A percentile compares a stretch with the other conserved stretches of the same genome.
These are phyloP conservation scores for Phytophthora citrophthora DNA, from an alignment of 352 stramenopile genomes.

Conservation along the genomic window DNA sequence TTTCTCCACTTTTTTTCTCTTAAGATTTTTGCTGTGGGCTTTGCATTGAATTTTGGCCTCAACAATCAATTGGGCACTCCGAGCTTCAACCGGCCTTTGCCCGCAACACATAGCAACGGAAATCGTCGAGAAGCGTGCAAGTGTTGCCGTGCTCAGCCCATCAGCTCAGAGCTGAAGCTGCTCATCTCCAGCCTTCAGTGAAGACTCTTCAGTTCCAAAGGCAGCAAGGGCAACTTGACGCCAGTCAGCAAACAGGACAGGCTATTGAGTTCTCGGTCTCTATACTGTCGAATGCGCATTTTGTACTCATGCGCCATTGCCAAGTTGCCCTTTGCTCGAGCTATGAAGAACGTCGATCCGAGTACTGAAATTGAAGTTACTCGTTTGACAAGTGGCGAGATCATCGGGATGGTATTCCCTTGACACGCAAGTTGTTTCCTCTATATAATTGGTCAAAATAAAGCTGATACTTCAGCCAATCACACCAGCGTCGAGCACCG, in stretches of 20 bases:
- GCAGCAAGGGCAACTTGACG: not conserved
- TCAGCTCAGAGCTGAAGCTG: slow-evolving; percentile 24
- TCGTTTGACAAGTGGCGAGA: slow-evolving; percentile 21
- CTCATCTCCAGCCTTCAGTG: slow-evolving; percentile 22
- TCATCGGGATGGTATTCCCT: slow-evolving; percentile 8
- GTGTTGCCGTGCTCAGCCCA: slow-evolving; percentile 4
- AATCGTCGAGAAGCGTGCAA: not conserved
- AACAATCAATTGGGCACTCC: slow-evolving; percentile 12
- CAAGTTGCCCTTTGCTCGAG: not conserved
- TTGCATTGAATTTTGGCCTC: slow-evolving; percentile 24
- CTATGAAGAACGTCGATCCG: not conserved
- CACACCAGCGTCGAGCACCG: slow-evolving; percentile 13
- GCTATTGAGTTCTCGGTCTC: not conserved
- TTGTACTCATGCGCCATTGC: slow-evolving; percentile 11
- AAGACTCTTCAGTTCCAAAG: not conserved
- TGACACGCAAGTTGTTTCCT: slow-evolving; percentile 6
- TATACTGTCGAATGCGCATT: slow-evolving; percentile 24
- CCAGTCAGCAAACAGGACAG: slow-evolving; percentile 3
- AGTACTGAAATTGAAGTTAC: slow-evolving; percentile 19
- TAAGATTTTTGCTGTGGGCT: slow-evolving; percentile 6
- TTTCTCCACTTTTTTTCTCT: slow-evolving; percentile 9
- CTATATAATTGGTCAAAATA: not conserved
- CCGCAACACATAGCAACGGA: slow-evolving; percentile 5
- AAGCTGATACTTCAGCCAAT: not conserved
- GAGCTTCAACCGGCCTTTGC: slow-evolving; percentile 22